Evolutionary conservation across 108 stramenopile species (phyloP), one percentile per base, ranked within the genome.

Genomic region (Skeletonema tropicum): DNA sequence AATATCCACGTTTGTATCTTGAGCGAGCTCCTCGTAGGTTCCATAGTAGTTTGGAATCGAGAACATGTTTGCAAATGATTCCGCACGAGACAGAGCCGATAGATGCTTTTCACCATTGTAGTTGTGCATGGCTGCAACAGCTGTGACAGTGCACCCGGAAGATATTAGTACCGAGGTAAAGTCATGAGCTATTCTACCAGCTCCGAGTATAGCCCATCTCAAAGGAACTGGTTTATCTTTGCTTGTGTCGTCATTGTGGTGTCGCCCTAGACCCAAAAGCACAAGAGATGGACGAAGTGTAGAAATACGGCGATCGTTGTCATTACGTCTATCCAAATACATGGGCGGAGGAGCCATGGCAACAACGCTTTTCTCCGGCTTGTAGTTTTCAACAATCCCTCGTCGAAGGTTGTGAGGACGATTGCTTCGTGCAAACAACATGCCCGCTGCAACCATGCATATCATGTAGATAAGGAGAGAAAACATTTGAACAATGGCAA

Each of bases 131-230:
- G 68, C 32, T 38, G 69, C 76, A n/a, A 77, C 76, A 13, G 76
- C 76, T 0, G 69, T 77, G 48, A 77, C 69, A 42, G 36, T 70
- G 69, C 76, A 78, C 19, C 65, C 68, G 1, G 52, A 77, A 9
- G 66, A 61, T 19, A 85, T 52, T 19, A 80, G 81, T 52, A 86
- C 45, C 61, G 73, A 58, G 69, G 87, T 66, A n/a, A 41, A 82
- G 90, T 89, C 38, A 52, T 73, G 76, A 81, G 92, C 76, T 77
- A 90, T 69, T 65, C 82, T 67, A 3, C 92, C 92, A 48, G 87
- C 86, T 11, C 92, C 92, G 31, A 85, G 29, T 14, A 89, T 71
- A 11, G 90, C 92, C 92, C 92, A 93, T 67, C 87, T 77, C 64
- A 93, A 75, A 5, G 83, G 82, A 46, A 86, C 5, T 49, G 19